Base-by-base conservation (phyloP, 345 rosid genomes). In the Lepidium didymum region DNA sequence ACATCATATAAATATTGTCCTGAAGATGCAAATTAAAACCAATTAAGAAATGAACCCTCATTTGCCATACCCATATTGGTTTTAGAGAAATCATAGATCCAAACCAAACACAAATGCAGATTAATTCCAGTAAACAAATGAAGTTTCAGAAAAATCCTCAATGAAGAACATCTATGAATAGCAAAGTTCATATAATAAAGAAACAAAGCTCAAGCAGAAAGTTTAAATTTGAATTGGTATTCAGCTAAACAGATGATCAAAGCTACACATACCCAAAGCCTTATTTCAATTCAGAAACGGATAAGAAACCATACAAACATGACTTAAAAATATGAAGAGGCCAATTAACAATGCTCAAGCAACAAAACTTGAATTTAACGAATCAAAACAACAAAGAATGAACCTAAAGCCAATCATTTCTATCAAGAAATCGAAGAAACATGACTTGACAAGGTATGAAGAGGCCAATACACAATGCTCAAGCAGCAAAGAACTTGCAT, bases 1-100 rank as follows among this genome's bases (percentile, higher is more conserved):
- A 93, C 96, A 72, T 94, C 99, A 2, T 72, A 72, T 69, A 91
- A 82, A 60, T 76, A 76, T 72, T 94, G 95, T 57, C 95, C 99
- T 91, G 82, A 43, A 79, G 55, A 50, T 46, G 11, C 23, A 73
- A 66, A 49, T 16, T 13, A 46, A 45, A 12, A 15, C 16, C 16
- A 37, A 13, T 56, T 19, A 64, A 7, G 1, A 7, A 0, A 25
- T 46, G 10, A 25, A 46, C 29, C 1, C 0, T 10, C 12, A n/a
- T 67, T 55, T 14, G 10, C 47, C 10, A 25, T 27, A 52, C 6
- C 14, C 9, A 18, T 34, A 29, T 16, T 49, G 13, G 35, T n/a
- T 11, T n/a, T 49, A 6, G 15, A 8, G 8, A 23, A n/a, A 23
- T 3, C 57, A 67, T 23, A 54, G 37, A 18, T 70, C 43, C 43